Base-by-base conservation (phyloP, 2,329 filamentous ascomycete species). In the Rutstroemia sydowiana region DNA sequence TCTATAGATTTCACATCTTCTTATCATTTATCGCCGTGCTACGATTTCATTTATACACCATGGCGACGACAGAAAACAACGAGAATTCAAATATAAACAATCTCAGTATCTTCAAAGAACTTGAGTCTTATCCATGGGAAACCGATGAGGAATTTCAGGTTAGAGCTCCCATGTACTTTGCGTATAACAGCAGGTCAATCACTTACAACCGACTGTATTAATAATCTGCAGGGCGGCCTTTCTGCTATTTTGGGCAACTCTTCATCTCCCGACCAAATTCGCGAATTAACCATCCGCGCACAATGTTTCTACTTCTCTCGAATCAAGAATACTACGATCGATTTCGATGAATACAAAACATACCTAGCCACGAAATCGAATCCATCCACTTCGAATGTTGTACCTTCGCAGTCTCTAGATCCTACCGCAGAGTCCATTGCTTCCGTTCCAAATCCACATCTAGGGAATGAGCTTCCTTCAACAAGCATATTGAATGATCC, bases 81-180 rank as follows among this genome's bases (percentile, higher is more conserved):
- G 23, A 26, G 23, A 26, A 8, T 26, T 26, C 8, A 4, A 8
- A 26, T 26, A 26, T 8, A 26, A 26, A 26, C 10, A 16, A 46
- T 14, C n/a, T 18, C 48, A 40, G 70, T 46, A 66, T 82, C 53
- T 87, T 80, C 65, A 69, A 72, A 52, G 77, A 82, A 55, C 77
- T 88, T 46, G 81, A 86, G 61, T 69, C 70, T 21, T 88, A 88
- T 63, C 75, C 78, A 16, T 89, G 85, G 85, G 74, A 75, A 54
- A 76, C 76, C 55, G 85, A 89, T 67, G 72, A 75, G 47, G 79
- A 81, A 57, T 89, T 88, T 62, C 81, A 87, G 69, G 81, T 81
- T 63, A 43, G 60, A 55, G 34, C 41, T 34, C 28, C 37, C 43
- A 36, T 16, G 23, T n/a, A n/a, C n/a, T n/a, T n/a, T n/a, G n/a